Evolutionary conservation across 2,329 filamentous ascomycete species (phyloP).

Genomic region (Lithohypha guttulata): DNA sequence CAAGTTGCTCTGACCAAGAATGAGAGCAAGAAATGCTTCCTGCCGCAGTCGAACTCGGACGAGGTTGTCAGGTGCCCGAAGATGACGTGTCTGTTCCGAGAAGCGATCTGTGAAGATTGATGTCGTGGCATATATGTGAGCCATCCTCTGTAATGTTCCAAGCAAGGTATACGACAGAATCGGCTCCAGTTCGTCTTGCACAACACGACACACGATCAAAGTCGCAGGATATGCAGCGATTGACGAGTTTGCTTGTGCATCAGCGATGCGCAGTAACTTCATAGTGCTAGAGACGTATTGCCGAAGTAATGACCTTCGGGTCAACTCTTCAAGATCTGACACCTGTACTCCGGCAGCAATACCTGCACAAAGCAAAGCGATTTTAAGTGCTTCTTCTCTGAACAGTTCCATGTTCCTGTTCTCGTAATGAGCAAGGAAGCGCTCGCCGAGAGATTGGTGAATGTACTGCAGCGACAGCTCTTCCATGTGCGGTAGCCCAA

Average conservation of each 20-base stretch:
- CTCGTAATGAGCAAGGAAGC: slow-evolving; percentile 1
- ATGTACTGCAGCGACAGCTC: slow-evolving; percentile 7
- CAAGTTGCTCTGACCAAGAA: slow-evolving; percentile 2
- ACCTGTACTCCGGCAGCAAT: slow-evolving; percentile 6
- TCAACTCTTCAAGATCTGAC: slow-evolving; percentile 5
- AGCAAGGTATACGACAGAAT: slow-evolving; percentile 4
- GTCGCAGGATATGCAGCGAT: slow-evolving; percentile 1
- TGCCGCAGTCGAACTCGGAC: slow-evolving; percentile 5
- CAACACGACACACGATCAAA: slow-evolving; percentile 5
- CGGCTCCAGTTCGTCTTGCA: slow-evolving; percentile 7
- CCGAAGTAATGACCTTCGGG: not conserved
- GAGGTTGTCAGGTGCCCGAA: not conserved
- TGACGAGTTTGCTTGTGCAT: slow-evolving; percentile 2
- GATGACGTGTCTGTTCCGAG: slow-evolving; percentile 1
- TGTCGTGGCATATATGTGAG: slow-evolving; percentile 4
- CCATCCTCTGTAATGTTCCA: slow-evolving; percentile 2
- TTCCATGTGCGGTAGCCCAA: slow-evolving; percentile 3
- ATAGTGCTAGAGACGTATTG: slow-evolving; percentile 6
- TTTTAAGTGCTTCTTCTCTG: slow-evolving; percentile 1
- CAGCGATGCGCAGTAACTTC: slow-evolving; percentile 6
- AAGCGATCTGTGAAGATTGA: slow-evolving; percentile 2
- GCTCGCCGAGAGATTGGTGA: slow-evolving; percentile 3
- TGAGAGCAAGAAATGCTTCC: slow-evolving; percentile 4
- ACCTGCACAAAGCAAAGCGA: slow-evolving; percentile 3
- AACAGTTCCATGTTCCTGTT: slow-evolving; percentile 1